These are phyloP conservation scores for Chlamydomonas applanata DNA, from an alignment of 139 green algal species.

Conservation along the genomic window DNA sequence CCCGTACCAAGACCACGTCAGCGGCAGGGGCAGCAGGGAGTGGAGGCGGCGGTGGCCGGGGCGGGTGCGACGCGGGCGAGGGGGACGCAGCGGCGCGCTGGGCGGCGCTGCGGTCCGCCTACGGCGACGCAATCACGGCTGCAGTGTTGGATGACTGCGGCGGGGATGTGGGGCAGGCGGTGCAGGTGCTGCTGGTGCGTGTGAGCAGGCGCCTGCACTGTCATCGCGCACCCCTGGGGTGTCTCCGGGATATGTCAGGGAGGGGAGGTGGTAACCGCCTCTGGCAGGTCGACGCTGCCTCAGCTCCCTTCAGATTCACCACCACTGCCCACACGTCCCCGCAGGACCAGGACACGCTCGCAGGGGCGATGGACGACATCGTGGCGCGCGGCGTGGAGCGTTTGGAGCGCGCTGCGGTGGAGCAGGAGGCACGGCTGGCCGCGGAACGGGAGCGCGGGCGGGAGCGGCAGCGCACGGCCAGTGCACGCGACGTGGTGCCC, in stretches of 20 bases:
- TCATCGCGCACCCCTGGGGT: no score
- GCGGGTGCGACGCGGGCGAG: not conserved
- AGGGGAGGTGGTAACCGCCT: no score
- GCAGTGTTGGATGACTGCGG: not conserved
- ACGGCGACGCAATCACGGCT: not conserved
- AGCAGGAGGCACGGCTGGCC: no score
- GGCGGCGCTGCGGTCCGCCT: not conserved
- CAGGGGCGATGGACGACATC: not conserved
- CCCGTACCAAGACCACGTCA: not conserved
- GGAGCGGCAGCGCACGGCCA: not conserved
- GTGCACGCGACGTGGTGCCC: not conserved
- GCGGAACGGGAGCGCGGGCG: not conserved
- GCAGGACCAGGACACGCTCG: constrained; percentile 8
- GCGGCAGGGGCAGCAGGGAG: not conserved
- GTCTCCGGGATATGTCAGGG: no score
- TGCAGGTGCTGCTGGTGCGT: constrained; percentile 3
- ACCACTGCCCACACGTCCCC: not conserved
- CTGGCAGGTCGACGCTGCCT: no score
- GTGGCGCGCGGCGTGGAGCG: constrained; percentile 2
- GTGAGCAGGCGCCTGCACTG: no score
- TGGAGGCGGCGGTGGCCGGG: not conserved
- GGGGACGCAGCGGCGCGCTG: not conserved
- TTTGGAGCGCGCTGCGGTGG: not conserved
- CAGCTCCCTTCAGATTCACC: no score
- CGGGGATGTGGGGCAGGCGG: not conserved